phyloP scores from a whole-genome alignment of 768 basidiomycete genomes.

The Fistulinella prunicolor region DNA sequence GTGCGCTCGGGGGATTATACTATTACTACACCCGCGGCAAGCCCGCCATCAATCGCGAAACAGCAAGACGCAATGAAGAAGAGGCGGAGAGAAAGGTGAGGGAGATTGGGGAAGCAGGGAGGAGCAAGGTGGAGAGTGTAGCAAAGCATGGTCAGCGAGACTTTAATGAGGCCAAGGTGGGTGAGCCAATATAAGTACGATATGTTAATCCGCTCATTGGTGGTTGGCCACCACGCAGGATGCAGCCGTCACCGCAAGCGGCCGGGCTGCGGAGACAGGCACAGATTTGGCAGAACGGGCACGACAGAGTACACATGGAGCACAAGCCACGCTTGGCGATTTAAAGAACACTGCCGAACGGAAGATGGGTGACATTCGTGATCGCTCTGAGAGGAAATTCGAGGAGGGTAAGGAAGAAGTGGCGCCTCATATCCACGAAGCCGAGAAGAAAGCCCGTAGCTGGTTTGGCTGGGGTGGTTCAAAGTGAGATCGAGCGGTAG shows the following conservation, averaged over 20 bases:
- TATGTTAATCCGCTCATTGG: too few relatives aligned
- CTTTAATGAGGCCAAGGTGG: slow-evolving; percentile 37
- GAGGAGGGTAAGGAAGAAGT: slow-evolving; percentile 31
- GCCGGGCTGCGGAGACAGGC: slow-evolving; percentile 21
- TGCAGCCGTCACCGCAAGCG: too few relatives aligned
- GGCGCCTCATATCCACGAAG: slow-evolving; percentile 21
- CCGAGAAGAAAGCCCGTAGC: slow-evolving; percentile 28
- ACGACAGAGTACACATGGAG: slow-evolving; percentile 23
- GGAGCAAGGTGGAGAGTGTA: slow-evolving; percentile 25
- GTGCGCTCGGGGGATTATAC: slow-evolving; percentile 36
- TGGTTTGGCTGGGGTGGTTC: slow-evolving; percentile 41
- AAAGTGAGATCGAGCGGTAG: too few relatives aligned
- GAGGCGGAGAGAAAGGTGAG: slow-evolving; percentile 29
- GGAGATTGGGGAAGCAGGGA: slow-evolving; percentile 30
- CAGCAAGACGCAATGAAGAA: slow-evolving; percentile 33
- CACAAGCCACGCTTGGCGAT: slow-evolving; percentile 22
- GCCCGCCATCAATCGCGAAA: slow-evolving; percentile 18
- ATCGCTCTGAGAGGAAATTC: slow-evolving; percentile 24
- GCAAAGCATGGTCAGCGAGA: slow-evolving; percentile 30
- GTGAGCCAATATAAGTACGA: not conserved
- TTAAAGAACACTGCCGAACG: slow-evolving; percentile 27
- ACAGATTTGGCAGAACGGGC: slow-evolving; percentile 26
- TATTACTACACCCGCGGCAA: slow-evolving; percentile 34
- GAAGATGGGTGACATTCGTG: slow-evolving; percentile 24
- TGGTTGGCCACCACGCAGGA: too few relatives aligned